A percentile compares a stretch with the other conserved stretches of the same genome.
Evolutionary conservation across 2,329 filamentous ascomycete species (phyloP).

Genomic region (Botrytis paeoniae): DNA sequence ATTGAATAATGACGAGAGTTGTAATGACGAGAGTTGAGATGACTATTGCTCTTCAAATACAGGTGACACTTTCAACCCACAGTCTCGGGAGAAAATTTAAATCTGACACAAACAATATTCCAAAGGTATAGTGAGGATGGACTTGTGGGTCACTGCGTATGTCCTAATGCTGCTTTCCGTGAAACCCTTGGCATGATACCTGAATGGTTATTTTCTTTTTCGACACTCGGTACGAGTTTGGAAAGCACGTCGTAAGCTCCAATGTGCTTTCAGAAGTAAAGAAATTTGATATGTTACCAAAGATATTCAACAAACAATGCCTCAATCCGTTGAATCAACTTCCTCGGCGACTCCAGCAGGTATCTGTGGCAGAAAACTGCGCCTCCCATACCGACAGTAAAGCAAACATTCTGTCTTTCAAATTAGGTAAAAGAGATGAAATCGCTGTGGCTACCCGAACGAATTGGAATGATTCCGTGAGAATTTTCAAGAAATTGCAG

Average conservation of each 20-base stretch:
- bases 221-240: neutral
- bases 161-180: neutral
- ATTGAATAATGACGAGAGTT: neutral
- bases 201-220: neutral
- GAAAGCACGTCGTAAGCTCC: neutral
- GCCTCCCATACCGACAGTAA: neutral
- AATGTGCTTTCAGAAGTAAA: neutral
- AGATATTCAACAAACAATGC: neutral
- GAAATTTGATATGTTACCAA: neutral
- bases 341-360: too few relatives aligned
- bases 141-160: neutral
- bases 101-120: too few relatives aligned
- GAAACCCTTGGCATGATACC: neutral
- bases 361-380: too few relatives aligned
- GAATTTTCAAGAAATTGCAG: neutral
- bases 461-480: neutral
- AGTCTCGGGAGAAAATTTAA: neutral
- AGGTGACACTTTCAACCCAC: neutral
- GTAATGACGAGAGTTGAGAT: neutral
- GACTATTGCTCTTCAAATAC: neutral
- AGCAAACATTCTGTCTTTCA: neutral
- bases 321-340: neutral
- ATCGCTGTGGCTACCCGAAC: neutral
- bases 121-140: too few relatives aligned
- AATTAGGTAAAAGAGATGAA: too few relatives aligned